Conservation (phyloP, 306 rosid genomes). For the Vachellia collinsii region DNA sequence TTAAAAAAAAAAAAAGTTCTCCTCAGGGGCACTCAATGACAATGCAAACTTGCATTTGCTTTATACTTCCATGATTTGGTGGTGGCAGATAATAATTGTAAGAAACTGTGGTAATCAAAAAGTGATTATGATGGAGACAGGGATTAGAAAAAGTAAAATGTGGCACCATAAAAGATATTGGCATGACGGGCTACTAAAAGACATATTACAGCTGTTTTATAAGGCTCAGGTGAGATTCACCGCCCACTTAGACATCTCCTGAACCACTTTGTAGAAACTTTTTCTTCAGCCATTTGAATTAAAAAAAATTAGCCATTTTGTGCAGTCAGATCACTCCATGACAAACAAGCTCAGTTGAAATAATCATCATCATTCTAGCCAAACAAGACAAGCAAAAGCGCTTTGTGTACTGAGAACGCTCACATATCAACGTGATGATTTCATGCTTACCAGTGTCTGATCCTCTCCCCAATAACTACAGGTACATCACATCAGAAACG, state of each 20-base stretch:
- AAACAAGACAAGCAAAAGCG: background rate
- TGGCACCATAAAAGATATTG: constrained; percentile 28
- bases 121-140: constrained; percentile 10
- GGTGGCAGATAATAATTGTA: constrained; percentile 14
- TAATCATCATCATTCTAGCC: constrained; percentile 13
- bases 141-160: constrained; percentile 33
- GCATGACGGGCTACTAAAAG: constrained; percentile 22
- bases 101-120: constrained; percentile 16
- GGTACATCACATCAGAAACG: background rate
- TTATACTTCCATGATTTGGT: constrained; percentile 31
- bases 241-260: constrained; percentile 8
- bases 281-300: constrained; percentile 20
- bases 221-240: constrained; percentile 14
- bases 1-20: no score
- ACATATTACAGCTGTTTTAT: constrained; percentile 25
- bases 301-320: constrained; percentile 7
- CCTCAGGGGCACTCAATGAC: background rate
- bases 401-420: background rate
- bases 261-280: background rate
- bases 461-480: background rate
- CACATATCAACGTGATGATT: background rate
- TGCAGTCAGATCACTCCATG: constrained; percentile 13
- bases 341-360: constrained; percentile 17
- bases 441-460: background rate
- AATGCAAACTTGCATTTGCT: constrained; percentile 29